Evolutionary conservation across 352 stramenopile genomes (phyloP).

Genomic region (Thraustotheca clavata): DNA sequence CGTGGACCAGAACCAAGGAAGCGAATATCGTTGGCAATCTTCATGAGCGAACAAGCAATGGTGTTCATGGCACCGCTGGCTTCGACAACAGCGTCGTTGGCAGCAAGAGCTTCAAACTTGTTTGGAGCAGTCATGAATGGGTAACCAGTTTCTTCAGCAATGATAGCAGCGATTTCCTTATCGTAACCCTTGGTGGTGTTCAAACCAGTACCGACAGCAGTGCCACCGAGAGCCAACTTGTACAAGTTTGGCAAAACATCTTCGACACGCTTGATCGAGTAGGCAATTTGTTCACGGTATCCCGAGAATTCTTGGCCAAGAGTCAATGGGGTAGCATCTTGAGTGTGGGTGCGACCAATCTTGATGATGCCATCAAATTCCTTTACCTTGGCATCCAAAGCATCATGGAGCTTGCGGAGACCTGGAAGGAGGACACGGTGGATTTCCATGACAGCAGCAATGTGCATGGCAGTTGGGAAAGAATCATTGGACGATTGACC

Average conservation of each 20-base stretch:
- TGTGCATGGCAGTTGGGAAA: constrained; percentile 97
- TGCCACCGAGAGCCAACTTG: constrained; percentile 91
- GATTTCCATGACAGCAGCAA: constrained; percentile 87
- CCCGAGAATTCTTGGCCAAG: constrained; percentile 96
- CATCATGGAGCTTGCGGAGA: constrained; percentile 69
- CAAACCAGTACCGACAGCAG: constrained; percentile 90
- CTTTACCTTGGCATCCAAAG: constrained; percentile 80
- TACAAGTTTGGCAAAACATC: constrained; percentile 76
- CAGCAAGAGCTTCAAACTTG: constrained; percentile 88
- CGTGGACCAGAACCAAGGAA: constrained; percentile 56
- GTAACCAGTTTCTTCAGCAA: constrained; percentile 88
- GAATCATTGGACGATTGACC: constrained; percentile 95
- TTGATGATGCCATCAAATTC: constrained; percentile 95
- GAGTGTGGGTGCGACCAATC: constrained; percentile 94
- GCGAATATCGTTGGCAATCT: constrained; percentile 71
- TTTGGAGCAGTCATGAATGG: constrained; percentile 95
- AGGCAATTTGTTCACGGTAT: constrained; percentile 89
- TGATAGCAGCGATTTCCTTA: constrained; percentile 86
- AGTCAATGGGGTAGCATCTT: constrained; percentile 94
- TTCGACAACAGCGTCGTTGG: constrained; percentile 58
- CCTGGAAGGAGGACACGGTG: constrained; percentile 57
- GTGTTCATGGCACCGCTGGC: constrained; percentile 63
- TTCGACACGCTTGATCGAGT: constrained; percentile 86
- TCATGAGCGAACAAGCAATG: constrained; percentile 64
- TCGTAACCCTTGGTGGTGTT: constrained; percentile 92